Percentiles rank a stretch among this genome's conserved stretches.
phyloP scores from a whole-genome alignment of 2,329 filamentous ascomycete species.

The Ophiostoma ips region DNA sequence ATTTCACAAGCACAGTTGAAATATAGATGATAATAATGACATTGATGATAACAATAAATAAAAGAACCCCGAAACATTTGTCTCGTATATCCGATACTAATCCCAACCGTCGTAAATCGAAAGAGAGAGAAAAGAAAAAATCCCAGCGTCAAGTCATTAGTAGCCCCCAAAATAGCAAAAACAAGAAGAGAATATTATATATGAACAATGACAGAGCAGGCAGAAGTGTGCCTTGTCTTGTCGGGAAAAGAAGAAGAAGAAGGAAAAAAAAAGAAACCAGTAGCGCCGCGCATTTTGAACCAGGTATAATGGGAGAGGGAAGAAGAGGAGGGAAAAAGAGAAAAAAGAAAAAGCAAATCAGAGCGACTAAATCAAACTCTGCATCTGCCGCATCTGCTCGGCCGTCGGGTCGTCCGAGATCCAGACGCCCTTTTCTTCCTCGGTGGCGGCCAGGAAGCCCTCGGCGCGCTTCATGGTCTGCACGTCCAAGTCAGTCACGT shows the following conservation, averaged over 20 bases:
- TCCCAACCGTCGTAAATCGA: background rate
- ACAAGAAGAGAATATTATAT: conserved; percentile 4
- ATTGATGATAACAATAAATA: background rate
- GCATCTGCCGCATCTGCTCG: conserved; percentile 45
- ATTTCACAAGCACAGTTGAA: too few species aligned
- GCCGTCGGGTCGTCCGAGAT: conserved; percentile 56
- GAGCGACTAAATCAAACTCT: background rate
- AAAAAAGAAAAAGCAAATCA: background rate
- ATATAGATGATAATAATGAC: too few species aligned
- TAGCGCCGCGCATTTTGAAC: conserved; percentile 1
- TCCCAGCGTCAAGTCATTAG: background rate
- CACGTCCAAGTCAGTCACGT: conserved; percentile 86
- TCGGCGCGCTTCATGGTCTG: conserved; percentile 81
- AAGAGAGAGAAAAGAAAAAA: background rate
- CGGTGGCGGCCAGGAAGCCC: conserved; percentile 64
- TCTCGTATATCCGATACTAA: background rate
- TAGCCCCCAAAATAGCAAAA: too few species aligned
- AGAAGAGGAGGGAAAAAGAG: background rate
- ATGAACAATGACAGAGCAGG: too few species aligned
- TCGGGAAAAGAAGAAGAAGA: background rate
- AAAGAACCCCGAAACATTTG: conserved; percentile 3
- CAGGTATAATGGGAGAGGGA: background rate
- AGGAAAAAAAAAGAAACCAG: background rate
- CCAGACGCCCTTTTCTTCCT: conserved; percentile 81
- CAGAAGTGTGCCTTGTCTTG: too few species aligned